Evolutionary conservation across 176 grass and related monocot genomes (phyloP).

Genomic region (Thalia dealbata): DNA sequence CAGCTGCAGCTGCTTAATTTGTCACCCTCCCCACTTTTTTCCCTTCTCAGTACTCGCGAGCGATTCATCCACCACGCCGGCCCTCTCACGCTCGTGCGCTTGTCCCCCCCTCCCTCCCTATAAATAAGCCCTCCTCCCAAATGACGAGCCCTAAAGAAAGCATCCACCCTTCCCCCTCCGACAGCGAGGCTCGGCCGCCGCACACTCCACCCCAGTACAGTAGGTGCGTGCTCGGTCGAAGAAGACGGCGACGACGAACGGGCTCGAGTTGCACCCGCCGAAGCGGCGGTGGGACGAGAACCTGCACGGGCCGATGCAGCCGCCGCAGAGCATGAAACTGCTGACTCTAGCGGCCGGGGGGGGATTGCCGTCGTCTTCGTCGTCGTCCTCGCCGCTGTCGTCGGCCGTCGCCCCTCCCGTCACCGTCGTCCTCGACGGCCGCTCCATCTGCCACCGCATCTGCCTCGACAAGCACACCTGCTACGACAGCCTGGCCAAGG

Average conservation of each 20-base stretch:
- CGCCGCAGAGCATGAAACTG: constrained; percentile 31
- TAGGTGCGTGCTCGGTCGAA: no score
- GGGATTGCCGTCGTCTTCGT: constrained; percentile 29
- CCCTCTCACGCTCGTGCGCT: no score
- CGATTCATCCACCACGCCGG: no score
- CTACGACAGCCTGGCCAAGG: constrained; percentile 57
- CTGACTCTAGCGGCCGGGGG: not conserved
- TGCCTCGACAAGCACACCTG: constrained; percentile 48
- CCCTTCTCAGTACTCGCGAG: not conserved
- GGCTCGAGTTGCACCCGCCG: not conserved
- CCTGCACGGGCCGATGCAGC: not conserved
- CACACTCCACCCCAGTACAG: not conserved
- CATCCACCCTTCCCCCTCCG: not conserved
- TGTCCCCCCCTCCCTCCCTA: constrained; percentile 12
- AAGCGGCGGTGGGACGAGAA: constrained; percentile 25
- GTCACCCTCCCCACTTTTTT: not conserved
- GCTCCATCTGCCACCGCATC: constrained; percentile 78
- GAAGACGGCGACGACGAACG: not conserved
- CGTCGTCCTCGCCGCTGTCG: not conserved
- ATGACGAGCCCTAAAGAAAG: not conserved
- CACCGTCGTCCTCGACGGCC: constrained; percentile 69
- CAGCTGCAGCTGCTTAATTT: not conserved
- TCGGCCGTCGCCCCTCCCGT: constrained; percentile 61
- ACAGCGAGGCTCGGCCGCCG: not conserved
- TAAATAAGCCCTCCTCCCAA: not conserved